Evolutionary conservation across 176 grass and related monocot species (phyloP).

Genomic region (Oryza coarctata): DNA sequence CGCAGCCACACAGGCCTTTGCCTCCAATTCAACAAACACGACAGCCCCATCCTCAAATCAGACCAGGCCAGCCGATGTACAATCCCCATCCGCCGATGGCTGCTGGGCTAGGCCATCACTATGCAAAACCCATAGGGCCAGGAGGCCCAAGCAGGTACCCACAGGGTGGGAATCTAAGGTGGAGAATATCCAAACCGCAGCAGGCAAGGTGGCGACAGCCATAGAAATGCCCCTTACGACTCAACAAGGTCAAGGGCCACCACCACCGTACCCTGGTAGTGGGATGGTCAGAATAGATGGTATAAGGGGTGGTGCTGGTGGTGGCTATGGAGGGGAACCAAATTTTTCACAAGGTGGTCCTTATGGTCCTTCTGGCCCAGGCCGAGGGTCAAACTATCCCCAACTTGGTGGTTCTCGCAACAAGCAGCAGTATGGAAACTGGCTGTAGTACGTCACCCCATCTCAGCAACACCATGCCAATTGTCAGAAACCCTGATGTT

Average conservation of each 20-base stretch:
- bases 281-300: slow-evolving; percentile 45
- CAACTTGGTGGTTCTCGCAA: slow-evolving; percentile 53
- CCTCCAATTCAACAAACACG: slow-evolving; percentile 65
- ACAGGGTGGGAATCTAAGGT: slow-evolving; percentile 51
- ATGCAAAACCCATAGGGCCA: slow-evolving; percentile 54
- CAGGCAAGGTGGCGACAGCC: slow-evolving; percentile 52
- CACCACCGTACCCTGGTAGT: slow-evolving; percentile 49
- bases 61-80: slow-evolving; percentile 57
- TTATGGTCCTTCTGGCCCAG: slow-evolving; percentile 51
- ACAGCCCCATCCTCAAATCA: slow-evolving; percentile 50
- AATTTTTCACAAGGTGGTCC: slow-evolving; percentile 52
- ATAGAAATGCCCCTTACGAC: slow-evolving; percentile 53
- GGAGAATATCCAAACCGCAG: slow-evolving; percentile 56
- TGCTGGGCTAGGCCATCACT: slow-evolving; percentile 52
- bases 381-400: slow-evolving; percentile 47
- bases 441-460: slow-evolving; percentile 43
- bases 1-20: slow-evolving; percentile 54
- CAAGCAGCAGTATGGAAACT: slow-evolving; percentile 57
- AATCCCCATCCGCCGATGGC: slow-evolving; percentile 55
- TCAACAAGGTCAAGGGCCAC: slow-evolving; percentile 51
- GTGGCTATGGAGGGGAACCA: slow-evolving; percentile 51
- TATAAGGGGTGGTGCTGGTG: slow-evolving; percentile 42
- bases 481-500: not conserved
- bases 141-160: slow-evolving; percentile 59
- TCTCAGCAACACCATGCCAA: not conserved